These are phyloP conservation scores for Sechiopsis laciniata DNA, from an alignment of 306 rosid species.

Conservation along the genomic window DNA sequence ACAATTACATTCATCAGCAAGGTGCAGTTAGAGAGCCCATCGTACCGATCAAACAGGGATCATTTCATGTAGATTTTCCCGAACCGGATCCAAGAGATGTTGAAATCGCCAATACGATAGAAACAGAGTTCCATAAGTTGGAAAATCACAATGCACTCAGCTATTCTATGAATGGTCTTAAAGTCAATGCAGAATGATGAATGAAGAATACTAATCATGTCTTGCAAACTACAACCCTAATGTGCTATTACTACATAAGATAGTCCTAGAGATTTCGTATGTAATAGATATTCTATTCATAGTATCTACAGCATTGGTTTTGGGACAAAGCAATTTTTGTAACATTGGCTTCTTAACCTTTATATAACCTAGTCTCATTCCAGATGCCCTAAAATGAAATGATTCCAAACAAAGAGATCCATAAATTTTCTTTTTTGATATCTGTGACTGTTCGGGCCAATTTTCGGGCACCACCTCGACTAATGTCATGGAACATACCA, in stretches of 20 bases:
- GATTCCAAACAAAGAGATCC: background rate
- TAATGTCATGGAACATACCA: no score
- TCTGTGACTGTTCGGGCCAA: no score
- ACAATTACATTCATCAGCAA: constrained; percentile 48
- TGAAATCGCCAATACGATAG: constrained; percentile 54
- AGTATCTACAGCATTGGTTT: background rate
- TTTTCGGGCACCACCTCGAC: no score
- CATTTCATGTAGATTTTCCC: constrained; percentile 71
- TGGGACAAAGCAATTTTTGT: constrained; percentile 4
- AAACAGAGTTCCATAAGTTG: constrained; percentile 58
- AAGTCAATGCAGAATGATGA: constrained; percentile 18
- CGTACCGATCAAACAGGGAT: constrained; percentile 54
- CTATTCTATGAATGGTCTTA: constrained; percentile 7
- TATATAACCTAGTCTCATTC: background rate
- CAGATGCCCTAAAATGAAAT: constrained; percentile 4
- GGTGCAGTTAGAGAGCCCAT: constrained; percentile 36
- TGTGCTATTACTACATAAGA: background rate
- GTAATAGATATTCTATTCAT: constrained; percentile 6
- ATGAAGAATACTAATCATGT: background rate
- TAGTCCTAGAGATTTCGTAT: background rate
- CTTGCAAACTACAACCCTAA: background rate
- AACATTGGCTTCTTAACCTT: background rate
- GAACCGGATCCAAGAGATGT: constrained; percentile 65
- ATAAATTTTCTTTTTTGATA: no score
- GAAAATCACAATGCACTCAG: constrained; percentile 48